These are phyloP conservation scores for Podochytrium sp. DNA, from an alignment of 192 early-diverging fungal species.

Conservation along the genomic window DNA sequence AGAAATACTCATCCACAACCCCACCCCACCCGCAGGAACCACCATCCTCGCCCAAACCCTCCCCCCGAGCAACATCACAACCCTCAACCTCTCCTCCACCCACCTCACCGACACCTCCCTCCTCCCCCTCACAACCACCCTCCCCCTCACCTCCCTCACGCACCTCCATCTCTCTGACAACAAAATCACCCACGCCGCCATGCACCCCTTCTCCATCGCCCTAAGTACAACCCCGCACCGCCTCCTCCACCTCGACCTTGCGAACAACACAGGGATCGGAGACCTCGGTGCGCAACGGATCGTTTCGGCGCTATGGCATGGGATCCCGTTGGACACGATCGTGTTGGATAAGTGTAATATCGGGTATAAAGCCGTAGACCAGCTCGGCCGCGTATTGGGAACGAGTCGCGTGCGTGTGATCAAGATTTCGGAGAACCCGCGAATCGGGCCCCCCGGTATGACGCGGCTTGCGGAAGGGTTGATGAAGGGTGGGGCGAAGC, in stretches of 20 bases:
- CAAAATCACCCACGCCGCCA: conserved; percentile 5
- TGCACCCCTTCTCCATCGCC: not conserved
- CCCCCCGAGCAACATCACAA: conserved; percentile 9
- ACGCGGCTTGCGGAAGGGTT: not conserved
- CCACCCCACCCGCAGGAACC: no score
- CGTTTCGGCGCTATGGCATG: not conserved
- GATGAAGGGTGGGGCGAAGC: not conserved
- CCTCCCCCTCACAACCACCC: not conserved
- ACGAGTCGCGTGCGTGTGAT: not conserved
- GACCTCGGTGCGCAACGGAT: not conserved
- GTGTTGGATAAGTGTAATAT: conserved; percentile 9
- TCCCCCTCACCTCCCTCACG: conserved; percentile 1
- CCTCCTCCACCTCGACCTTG: not conserved
- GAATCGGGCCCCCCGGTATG: conserved; percentile 10
- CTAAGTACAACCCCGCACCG: not conserved
- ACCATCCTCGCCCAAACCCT: not conserved
- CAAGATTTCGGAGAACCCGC: conserved; percentile 9
- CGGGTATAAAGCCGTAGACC: conserved; percentile 1
- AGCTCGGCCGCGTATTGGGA: not conserved
- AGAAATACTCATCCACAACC: no score
- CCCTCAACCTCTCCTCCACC: conserved; percentile 11
- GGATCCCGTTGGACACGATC: not conserved
- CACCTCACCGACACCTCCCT: not conserved
- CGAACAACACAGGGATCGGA: not conserved
- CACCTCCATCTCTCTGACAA: conserved; percentile 11